phyloP scores from a whole-genome alignment of 148 eudicot species.

The Rhododendron mucronatum region DNA sequence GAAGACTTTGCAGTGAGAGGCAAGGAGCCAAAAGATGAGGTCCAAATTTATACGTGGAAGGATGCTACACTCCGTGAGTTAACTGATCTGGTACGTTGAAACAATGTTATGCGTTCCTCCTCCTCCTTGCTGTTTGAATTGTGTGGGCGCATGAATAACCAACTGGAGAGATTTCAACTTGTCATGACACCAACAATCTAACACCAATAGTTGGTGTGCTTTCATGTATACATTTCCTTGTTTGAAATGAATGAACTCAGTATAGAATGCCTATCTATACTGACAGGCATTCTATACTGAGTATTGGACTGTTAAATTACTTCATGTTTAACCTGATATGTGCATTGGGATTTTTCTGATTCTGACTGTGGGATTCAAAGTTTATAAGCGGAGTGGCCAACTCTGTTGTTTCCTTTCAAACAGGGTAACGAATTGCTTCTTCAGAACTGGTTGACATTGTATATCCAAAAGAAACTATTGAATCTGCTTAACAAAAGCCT shows the following conservation, averaged over 20 bases:
- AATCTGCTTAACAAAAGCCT: neutral
- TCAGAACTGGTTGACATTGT: neutral
- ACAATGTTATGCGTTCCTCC: neutral
- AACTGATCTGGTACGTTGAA: conserved; percentile 78
- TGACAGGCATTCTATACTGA: neutral
- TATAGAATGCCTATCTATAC: neutral
- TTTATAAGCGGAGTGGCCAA: neutral
- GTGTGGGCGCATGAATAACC: neutral
- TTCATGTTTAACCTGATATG: neutral
- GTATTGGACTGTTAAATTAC: neutral
- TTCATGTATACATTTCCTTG: neutral
- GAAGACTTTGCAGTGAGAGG: conserved; percentile 82
- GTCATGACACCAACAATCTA: neutral
- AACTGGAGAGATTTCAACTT: neutral
- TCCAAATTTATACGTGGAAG: conserved; percentile 97
- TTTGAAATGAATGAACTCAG: neutral
- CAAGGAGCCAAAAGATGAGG: conserved; percentile 97
- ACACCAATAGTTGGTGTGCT: neutral
- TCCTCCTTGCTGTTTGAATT: neutral
- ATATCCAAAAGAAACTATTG: neutral
- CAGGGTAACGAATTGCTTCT: neutral
- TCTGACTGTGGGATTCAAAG: neutral
- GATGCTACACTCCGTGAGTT: conserved; percentile 95
- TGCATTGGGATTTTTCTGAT: neutral
- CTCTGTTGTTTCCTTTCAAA: neutral